Conservation (phyloP, 116 monocot species). For the Phalaenopsis hybrid region DNA sequence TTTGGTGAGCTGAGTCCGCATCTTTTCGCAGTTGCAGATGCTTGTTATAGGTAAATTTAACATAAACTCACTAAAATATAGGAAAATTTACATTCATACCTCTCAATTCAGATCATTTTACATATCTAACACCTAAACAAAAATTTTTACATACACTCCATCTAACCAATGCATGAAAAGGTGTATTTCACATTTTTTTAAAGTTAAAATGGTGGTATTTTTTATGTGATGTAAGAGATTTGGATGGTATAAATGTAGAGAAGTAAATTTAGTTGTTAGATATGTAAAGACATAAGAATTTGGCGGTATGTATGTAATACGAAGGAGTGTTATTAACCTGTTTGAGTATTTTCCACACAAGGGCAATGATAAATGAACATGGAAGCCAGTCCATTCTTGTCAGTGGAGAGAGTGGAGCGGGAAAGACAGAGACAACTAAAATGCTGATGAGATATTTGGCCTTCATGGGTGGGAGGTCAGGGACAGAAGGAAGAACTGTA, state of each 20-base stretch:
- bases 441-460: slow-evolving; percentile 99
- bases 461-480: slow-evolving; percentile 90
- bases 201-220: too few species aligned
- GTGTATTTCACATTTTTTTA: too few species aligned
- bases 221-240: too few species aligned
- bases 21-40: slow-evolving; percentile 91
- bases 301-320: background rate
- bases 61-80: background rate
- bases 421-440: slow-evolving; percentile 99
- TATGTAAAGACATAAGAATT: too few species aligned
- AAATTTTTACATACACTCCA: too few species aligned
- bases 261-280: too few species aligned
- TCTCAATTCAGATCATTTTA: too few species aligned
- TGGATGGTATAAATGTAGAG: too few species aligned
- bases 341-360: slow-evolving; percentile 12
- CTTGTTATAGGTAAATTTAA: slow-evolving; percentile 69
- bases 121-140: too few species aligned
- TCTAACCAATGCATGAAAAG: too few species aligned
- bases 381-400: slow-evolving; percentile 92
- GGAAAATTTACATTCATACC: too few species aligned
- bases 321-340: background rate
- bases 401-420: slow-evolving; percentile 97
- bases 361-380: slow-evolving; percentile 85
- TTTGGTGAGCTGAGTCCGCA: slow-evolving; percentile 97
- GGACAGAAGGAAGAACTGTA: slow-evolving; percentile 88